phyloP scores from a whole-genome alignment of 2,329 filamentous ascomycete genomes.

The Nemania sp. region DNA sequence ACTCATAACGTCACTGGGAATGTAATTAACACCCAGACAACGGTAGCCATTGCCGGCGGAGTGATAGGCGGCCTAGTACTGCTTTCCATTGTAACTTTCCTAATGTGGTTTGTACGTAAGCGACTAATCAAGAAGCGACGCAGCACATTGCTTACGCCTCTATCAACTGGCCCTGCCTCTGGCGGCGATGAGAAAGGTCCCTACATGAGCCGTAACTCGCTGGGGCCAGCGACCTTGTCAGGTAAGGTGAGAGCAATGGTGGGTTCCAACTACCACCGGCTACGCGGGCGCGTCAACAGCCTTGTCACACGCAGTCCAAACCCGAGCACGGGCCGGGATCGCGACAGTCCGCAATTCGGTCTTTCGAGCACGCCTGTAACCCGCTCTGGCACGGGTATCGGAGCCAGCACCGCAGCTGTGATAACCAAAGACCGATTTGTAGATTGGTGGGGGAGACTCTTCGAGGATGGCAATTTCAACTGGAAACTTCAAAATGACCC shows the following conservation, averaged over 20 bases:
- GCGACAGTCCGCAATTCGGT: conserved; percentile 57
- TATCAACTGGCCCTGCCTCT: conserved; percentile 42
- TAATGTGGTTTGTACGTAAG: conserved; percentile 56
- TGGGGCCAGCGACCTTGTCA: conserved; percentile 53
- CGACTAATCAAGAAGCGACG: conserved; percentile 47
- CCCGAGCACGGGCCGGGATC: conserved; percentile 53
- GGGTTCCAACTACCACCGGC: conserved; percentile 41
- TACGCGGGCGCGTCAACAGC: conserved; percentile 42
- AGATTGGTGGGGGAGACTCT: conserved; percentile 52
- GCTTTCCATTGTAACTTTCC: conserved; percentile 50
- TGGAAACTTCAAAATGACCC: conserved; percentile 41
- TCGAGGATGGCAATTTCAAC: conserved; percentile 45
- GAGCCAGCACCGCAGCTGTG: conserved; percentile 25
- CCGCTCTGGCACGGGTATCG: conserved; percentile 42
- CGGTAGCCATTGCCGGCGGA: conserved; percentile 53
- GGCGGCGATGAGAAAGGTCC: conserved; percentile 32
- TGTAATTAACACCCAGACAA: conserved; percentile 39
- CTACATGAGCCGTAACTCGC: conserved; percentile 50
- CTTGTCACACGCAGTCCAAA: conserved; percentile 39
- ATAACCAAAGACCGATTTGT: conserved; percentile 45
- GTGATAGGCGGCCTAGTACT: conserved; percentile 54
- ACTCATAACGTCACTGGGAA: conserved; percentile 32
- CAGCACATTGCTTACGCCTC: conserved; percentile 54
- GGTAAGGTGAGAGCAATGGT: conserved; percentile 47
- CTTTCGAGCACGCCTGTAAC: conserved; percentile 39